Percentiles rank a stretch among this genome's conserved stretches.
Conservation (phyloP, 2,329 filamentous ascomycete genomes). For the Aciculosporium take region DNA sequence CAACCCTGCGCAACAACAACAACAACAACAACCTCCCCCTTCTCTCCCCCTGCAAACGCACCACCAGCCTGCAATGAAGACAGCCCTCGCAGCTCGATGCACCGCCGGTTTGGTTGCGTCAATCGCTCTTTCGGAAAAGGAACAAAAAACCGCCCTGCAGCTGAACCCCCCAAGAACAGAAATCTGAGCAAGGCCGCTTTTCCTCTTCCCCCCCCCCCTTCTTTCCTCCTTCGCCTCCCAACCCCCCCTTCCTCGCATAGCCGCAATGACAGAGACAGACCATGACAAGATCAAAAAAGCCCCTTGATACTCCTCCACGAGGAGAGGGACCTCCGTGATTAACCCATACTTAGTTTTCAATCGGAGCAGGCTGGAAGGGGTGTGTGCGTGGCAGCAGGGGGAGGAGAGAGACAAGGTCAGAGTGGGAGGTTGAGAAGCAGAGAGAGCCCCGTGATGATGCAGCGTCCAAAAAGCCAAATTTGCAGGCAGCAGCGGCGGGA, state of each 20-base stretch:
- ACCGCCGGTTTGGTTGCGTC: slow-evolving; percentile 1
- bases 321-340: neutral
- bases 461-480: slow-evolving; percentile 44
- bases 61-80: slow-evolving; percentile 3
- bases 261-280: slow-evolving; percentile 22
- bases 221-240: neutral
- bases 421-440: neutral
- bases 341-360: slow-evolving; percentile 35
- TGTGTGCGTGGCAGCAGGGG: neutral
- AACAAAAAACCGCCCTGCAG: slow-evolving; percentile 2
- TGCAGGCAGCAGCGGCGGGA: slow-evolving; percentile 31
- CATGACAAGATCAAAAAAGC: neutral
- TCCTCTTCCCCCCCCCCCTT: neutral
- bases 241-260: slow-evolving; percentile 8
- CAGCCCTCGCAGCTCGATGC: slow-evolving; percentile 2
- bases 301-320: neutral
- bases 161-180: slow-evolving; percentile 30
- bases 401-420: neutral
- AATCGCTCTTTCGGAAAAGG: neutral
- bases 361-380: slow-evolving; percentile 28
- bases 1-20: too few species aligned
- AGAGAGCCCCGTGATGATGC: slow-evolving; percentile 34
- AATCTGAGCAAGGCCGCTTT: slow-evolving; percentile 29
- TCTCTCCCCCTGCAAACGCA: too few species aligned
- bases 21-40: neutral